Evolutionary conservation across 768 basidiomycete species (phyloP), one percentile per base, ranked within the genome.

Genomic region (Leccinum incarnatum): DNA sequence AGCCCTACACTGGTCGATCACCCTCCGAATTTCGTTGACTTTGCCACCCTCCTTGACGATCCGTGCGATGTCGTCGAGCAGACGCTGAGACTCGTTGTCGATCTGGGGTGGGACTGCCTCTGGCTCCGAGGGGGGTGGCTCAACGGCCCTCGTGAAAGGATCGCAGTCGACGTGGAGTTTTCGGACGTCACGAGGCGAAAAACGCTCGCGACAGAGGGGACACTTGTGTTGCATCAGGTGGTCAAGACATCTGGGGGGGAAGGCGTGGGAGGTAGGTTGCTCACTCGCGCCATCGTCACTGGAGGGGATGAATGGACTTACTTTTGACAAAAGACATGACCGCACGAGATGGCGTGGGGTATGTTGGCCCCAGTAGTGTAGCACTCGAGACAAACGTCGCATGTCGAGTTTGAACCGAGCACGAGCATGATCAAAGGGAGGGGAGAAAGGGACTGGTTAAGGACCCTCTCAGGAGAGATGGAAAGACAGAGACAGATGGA

Each of bases 351-450:
- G 51, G 83, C 80, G 66, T 85, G 83, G 53, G 88, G 88, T 8
- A 80, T 77, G 68, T 82, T 85, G 49, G 63, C 63, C 52, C 81
- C 81, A 54, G 70, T 70, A 52, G 77, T 77, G 69, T 86, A 90
- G 32, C 74, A 72, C 64, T 91, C 88, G 64, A 86, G 78, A 74
- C 89, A 91, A 67, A 91, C 81, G 74, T 91, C 89, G 79, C 89
- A 91, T 51, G 78, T 76, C 66, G 89, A 89, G 66, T 80, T 80
- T 60, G 82, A 68, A 65, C 82, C 81, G 70, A 88, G 70, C 71
- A 80, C 82, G 66, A 91, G 81, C 90, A 91, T 90, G 74, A 72
- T 74, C 49, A 54, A 62, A 40, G 37, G 37, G 17, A 9, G 17
- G 37, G 52, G 54, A 36, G 55, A 62, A 48, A 64, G 69, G 73